phyloP scores from a whole-genome alignment of 2,329 filamentous ascomycete genomes.

The Aspergillus tubingensis region DNA sequence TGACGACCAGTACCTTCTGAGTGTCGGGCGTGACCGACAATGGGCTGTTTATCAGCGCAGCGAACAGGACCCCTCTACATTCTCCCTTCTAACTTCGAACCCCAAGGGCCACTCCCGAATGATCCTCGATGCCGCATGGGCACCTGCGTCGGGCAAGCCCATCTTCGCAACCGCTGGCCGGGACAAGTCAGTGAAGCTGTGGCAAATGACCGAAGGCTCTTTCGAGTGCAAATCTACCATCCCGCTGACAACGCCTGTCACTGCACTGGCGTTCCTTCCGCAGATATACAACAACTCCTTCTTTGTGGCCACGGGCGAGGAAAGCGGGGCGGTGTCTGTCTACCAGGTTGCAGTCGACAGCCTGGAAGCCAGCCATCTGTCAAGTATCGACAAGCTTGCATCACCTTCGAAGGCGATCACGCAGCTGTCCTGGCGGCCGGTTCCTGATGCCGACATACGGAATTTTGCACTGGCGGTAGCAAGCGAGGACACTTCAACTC shows the following conservation, averaged over 20 bases:
- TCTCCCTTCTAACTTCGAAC: constrained; percentile 64
- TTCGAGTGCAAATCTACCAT: constrained; percentile 60
- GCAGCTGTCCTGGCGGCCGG: constrained; percentile 70
- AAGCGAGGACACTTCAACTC: constrained; percentile 49
- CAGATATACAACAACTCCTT: constrained; percentile 29
- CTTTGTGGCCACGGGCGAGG: constrained; percentile 50
- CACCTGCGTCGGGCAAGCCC: constrained; percentile 50
- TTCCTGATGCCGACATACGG: constrained; percentile 14
- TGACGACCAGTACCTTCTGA: constrained; percentile 75
- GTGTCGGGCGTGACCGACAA: constrained; percentile 86
- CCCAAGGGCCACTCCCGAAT: constrained; percentile 87
- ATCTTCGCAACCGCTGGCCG: constrained; percentile 85
- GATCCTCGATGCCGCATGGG: constrained; percentile 89
- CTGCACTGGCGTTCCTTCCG: constrained; percentile 68
- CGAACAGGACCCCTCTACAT: constrained; percentile 46
- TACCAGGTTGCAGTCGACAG: constrained; percentile 40
- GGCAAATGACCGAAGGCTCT: constrained; percentile 50
- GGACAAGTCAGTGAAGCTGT: constrained; percentile 81
- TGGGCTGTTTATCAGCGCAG: constrained; percentile 77
- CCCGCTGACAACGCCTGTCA: constrained; percentile 62
- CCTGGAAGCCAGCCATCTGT: constrained; percentile 32
- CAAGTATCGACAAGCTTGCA: constrained; percentile 39
- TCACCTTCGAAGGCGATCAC: constrained; percentile 66
- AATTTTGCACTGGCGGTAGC: constrained; percentile 45
- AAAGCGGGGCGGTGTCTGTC: constrained; percentile 49